Base-by-base conservation (phyloP, 805 yeast genomes). In the Nakazawaea ambrosiae region DNA sequence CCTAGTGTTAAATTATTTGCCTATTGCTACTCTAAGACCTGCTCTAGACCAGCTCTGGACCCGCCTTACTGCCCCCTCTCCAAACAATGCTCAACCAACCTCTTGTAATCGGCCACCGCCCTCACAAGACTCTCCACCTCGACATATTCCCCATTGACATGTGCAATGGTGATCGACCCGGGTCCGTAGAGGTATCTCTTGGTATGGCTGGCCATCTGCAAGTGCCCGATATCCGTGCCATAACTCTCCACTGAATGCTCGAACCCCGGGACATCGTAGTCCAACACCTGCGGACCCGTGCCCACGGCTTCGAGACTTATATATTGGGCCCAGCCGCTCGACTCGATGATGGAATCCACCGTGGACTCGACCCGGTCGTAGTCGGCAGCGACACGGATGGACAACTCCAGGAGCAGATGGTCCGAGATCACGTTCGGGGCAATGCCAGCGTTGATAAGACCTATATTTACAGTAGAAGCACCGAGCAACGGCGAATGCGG, bases 341-440 rank as follows among this genome's bases (percentile, higher is more conserved):
- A 5, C 20, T 28, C 20, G 8, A 28, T 6, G 20, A 28, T 28
- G 11, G 12, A 5, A 5, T 14, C 18, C 7, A 28, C 16, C 5
- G 20, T 28, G 16, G 18, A 18, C 12, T 5, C 6, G 31, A 28
- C 16, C 4, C 7, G 6, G 11, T 28, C 18, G 10, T 16, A 28
- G 16, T 60, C 68, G 11, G n/a, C 4, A 3, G 85, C 74, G 3
- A 77, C 71, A 51, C 89, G 63, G 44, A 78, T 60, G 14, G 73
- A 49, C 2, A 71, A 49, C 2, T 56, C 48, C 17, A 82, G 80
- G 10, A 49, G 46, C 1, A 82, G 81, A 20, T 52, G 43, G 2
- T 79, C 79, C 2, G 88, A 80, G 6, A 81, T 56, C 17, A 81
- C 84, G 52, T 81, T 80, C 7, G 68, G 60, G 4, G 87, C 87